Percentiles rank a stretch among this genome's conserved stretches.
phyloP scores from a whole-genome alignment of 148 eudicot genomes.

The Diospyros lotus region DNA sequence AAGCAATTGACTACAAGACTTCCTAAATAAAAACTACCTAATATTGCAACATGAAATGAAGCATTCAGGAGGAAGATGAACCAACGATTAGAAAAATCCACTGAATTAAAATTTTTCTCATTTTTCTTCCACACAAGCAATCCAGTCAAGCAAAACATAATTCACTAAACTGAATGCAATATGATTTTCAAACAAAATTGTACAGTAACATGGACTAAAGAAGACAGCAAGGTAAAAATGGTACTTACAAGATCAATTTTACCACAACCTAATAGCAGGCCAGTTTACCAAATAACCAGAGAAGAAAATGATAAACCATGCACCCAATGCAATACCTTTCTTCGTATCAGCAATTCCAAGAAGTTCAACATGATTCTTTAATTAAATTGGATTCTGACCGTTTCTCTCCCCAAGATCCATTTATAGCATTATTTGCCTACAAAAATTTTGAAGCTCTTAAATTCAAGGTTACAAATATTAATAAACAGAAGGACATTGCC shows the following conservation, averaged over 20 bases:
- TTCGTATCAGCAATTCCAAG: conserved; percentile 82
- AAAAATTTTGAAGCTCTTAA: not conserved
- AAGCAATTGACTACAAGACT: not conserved
- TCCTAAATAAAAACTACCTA: not conserved
- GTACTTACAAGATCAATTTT: no score
- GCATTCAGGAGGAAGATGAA: not conserved
- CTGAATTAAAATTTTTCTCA: not conserved
- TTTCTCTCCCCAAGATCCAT: conserved; percentile 73
- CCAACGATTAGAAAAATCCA: not conserved
- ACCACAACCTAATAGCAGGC: no score
- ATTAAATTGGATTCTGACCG: conserved; percentile 47
- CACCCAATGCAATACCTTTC: conserved; percentile 47
- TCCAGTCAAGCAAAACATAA: not conserved
- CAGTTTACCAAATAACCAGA: not conserved
- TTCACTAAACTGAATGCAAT: no score
- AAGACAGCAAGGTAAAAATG: no score
- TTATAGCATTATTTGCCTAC: conserved; percentile 65
- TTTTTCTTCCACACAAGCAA: no score
- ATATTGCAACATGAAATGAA: not conserved
- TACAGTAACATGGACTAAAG: no score
- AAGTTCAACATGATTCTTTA: conserved; percentile 84
- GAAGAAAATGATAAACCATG: not conserved
- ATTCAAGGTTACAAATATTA: not conserved
- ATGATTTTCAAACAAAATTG: not conserved
- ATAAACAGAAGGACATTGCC: not conserved